A percentile compares a stretch with the other conserved stretches of the same genome.
These are phyloP conservation scores for Yamadazyma jaroonii DNA, from an alignment of 1,139 yeast genomes.

Conservation along the genomic window DNA sequence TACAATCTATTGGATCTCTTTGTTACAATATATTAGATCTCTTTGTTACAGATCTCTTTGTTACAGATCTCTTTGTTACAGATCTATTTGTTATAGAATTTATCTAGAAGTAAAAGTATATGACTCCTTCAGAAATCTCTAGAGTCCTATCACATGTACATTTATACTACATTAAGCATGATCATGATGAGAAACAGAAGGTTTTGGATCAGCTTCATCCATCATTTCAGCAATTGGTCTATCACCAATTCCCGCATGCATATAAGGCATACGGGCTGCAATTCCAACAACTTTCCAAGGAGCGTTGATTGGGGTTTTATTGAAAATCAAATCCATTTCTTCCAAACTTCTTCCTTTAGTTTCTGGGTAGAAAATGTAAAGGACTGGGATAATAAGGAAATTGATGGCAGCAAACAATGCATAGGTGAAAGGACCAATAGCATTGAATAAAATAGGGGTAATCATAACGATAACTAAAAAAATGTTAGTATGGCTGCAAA, in stretches of 20 bases:
- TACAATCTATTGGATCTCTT: too few relatives aligned
- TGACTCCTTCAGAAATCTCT: too few relatives aligned
- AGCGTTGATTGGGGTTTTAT: constrained; percentile 29
- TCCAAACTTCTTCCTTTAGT: constrained; percentile 59
- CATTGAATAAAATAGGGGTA: constrained; percentile 31
- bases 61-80: too few relatives aligned
- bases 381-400: constrained; percentile 49
- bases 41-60: too few relatives aligned
- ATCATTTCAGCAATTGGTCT: constrained; percentile 11
- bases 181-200: constrained; percentile 5
- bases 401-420: constrained; percentile 40
- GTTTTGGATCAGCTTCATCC: constrained; percentile 6
- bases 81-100: too few relatives aligned
- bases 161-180: not conserved
- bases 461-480: constrained; percentile 33
- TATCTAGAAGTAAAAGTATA: not conserved
- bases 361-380: constrained; percentile 58
- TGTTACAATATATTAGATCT: too few relatives aligned
- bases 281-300: constrained; percentile 41
- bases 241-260: constrained; percentile 20
- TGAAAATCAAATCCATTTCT: constrained; percentile 60
- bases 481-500: not conserved
- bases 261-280: constrained; percentile 31
- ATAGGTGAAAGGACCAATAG: constrained; percentile 34
- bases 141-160: not conserved